Conservation (phyloP, 352 stramenopile species). For the Phytophthora sp. region DNA sequence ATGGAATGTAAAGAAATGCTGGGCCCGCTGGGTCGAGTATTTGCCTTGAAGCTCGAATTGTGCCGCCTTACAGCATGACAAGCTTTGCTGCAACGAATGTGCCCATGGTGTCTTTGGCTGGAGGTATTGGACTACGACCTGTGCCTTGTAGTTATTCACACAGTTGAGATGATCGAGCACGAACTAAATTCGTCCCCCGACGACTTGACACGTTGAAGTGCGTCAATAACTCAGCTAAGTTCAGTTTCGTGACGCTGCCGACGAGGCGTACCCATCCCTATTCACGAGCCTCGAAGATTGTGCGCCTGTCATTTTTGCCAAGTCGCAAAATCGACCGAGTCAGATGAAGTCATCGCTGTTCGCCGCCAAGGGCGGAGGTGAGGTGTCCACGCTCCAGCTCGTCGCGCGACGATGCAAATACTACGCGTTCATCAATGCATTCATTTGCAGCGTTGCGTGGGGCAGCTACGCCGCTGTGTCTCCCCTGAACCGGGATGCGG, state of each 20-base stretch:
- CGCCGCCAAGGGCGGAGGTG: neutral
- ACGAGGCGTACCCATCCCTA: conserved; percentile 7
- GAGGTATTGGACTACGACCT: no score
- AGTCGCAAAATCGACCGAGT: conserved; percentile 18
- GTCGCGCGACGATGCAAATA: conserved; percentile 71
- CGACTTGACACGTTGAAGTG: no score
- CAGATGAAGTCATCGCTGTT: conserved; percentile 18
- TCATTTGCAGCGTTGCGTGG: conserved; percentile 68
- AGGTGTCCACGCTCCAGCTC: conserved; percentile 17
- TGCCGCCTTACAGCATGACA: neutral
- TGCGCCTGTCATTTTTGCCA: conserved; percentile 31
- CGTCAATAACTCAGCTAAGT: conserved; percentile 5
- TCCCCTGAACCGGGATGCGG: neutral
- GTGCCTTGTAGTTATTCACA: neutral
- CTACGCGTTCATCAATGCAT: conserved; percentile 84
- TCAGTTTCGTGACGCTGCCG: conserved; percentile 22
- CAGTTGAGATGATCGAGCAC: neutral
- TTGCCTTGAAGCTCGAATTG: conserved; percentile 3
- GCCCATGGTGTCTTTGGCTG: neutral
- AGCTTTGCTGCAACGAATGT: neutral
- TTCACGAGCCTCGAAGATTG: conserved; percentile 22
- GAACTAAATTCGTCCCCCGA: neutral
- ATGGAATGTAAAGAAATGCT: neutral
- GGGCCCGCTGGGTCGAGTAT: neutral
- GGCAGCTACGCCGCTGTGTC: conserved; percentile 33